Base-by-base conservation (phyloP, 2,329 filamentous ascomycete species). In the Neocatenulostroma microsporum region DNA sequence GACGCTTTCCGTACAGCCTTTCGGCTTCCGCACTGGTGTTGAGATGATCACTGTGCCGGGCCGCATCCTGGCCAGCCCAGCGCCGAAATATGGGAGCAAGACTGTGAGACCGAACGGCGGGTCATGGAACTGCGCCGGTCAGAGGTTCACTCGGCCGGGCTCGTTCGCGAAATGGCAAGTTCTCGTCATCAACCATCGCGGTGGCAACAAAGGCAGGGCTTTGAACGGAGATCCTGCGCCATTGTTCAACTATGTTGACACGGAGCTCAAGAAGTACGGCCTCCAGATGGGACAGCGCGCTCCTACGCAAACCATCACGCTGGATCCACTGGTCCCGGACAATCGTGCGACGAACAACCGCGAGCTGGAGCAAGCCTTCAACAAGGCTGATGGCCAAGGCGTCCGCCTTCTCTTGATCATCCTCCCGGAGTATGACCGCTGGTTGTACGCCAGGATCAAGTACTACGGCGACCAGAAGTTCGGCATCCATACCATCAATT, bases 31-130 rank as follows among this genome's bases (percentile, higher is more conserved):
- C 1, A 70, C 87, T 3, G 68, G 65, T 5, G 70, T 72, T 10
- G 59, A 66, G 1, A 68, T 94, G 21, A 66, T 94, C 21, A 82
- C 82, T 0, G 82, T 94, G 0, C 67, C 69, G 1, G 88, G 76
- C 1, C 78, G 87, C 5, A 72, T 89, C 26, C 69, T 94, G 0
- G 27, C 50, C 0, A 53, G 74, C 0, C 86, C 86, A 0, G 50
- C 46, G 0, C 62, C 94, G 19, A 56, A 62, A 2, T 94, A 94
- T 36, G 37, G 44, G 6, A 40, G 29, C 8, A 40, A 50, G n/a
- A n/a, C 21, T 2, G 21, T 46, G 9, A 42, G 19, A 10, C 40
- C 53, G 2, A 20, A 25, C 17, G 41, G 41, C 12, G 57, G 54
- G 3, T 48, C 50, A 1, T 61, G 57, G 58, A 61, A 61, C 34